Evolutionary conservation across 2,329 filamentous ascomycete genomes (phyloP), one percentile per base, ranked within the genome.

Genomic region (Fusarium begoniae): DNA sequence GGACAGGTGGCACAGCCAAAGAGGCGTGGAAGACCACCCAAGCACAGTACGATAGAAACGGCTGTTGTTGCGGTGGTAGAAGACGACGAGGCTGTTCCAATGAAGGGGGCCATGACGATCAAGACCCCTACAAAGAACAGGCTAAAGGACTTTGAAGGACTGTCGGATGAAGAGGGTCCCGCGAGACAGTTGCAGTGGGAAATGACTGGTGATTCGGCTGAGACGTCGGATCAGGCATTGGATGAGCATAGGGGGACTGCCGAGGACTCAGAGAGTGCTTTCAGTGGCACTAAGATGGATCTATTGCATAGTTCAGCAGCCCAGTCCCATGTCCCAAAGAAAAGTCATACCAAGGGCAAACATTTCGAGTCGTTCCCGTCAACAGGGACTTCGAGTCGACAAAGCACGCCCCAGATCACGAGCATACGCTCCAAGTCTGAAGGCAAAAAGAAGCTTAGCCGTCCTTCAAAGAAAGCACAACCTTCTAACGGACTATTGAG

Each of bases 71-170:
- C 76, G 7, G 79, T 78, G 40, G 69, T 75, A 8, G 78, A 79
- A 44, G 70, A 72, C 2, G 69, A 77, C 2, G 65, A 72, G 15
- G 57, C 78, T 65, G 69, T 73, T 43, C 78, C 77, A 8, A 81
- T 78, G 66, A 79, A 75, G 55, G 77, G 79, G 1, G 79, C 78
- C 9, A 81, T 84, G 76, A 82, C 79, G 50, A 71, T 84, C 6
- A 80, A 80, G 4, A 83, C 80, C 4, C 83, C 83, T 5, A 75
- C 79, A 3, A 84, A 85, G 72, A 70, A 70, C 4, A 77, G 75
- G 12, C 48, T 81, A 24, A 64, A 72, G 18, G 81, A 80, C 3
- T 81, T 82, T 56, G 80, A 79, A 32, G 79, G 70, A 1, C 32
- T 79, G 0, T 80, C 80, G 3, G 81, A 80, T 37, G 79, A 81